Evolutionary conservation across 768 basidiomycete genomes (phyloP).

Genomic region (Tulasnella sp.): DNA sequence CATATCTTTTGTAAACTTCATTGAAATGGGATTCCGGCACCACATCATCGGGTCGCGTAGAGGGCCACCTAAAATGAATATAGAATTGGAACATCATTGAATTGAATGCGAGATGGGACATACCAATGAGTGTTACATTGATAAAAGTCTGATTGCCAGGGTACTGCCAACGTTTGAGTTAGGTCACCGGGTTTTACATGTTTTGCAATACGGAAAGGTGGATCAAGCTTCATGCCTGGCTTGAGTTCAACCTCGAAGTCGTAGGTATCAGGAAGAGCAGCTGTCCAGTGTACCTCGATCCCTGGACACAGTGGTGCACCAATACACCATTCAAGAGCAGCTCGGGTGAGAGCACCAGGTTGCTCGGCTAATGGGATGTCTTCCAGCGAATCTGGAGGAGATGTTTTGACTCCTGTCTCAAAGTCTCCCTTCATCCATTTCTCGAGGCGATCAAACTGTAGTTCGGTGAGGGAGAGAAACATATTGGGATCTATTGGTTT

Average conservation of each 20-base stretch:
- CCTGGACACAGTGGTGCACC: conserved; percentile 25
- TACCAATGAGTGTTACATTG: conserved; percentile 18
- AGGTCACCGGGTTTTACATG: conserved; percentile 23
- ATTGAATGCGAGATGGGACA: background rate
- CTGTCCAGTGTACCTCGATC: conserved; percentile 13
- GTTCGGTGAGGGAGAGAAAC: conserved; percentile 3
- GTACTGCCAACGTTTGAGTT: conserved; percentile 26
- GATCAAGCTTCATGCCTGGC: too few relatives aligned
- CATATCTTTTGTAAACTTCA: background rate
- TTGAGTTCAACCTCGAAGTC: conserved; percentile 16
- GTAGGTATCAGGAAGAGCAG: conserved; percentile 22
- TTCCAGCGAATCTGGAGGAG: conserved; percentile 23
- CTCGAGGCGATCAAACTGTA: conserved; percentile 4
- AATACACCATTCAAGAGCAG: conserved; percentile 26
- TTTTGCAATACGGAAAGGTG: conserved; percentile 20
- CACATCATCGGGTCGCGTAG: conserved; percentile 1
- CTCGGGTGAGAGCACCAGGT: conserved; percentile 23
- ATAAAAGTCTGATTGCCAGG: conserved; percentile 29
- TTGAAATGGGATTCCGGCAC: conserved; percentile 1
- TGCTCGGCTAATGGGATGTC: conserved; percentile 28
- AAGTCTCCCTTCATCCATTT: conserved; percentile 2
- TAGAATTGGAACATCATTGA: background rate
- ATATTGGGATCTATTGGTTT: too few relatives aligned
- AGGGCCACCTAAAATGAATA: conserved; percentile 6
- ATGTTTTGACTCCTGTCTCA: conserved; percentile 10